A percentile compares a stretch with the other conserved stretches of the same genome.
These are phyloP conservation scores for Plenodomus tracheiphilus DNA, from an alignment of 2,329 filamentous ascomycete species.

Conservation along the genomic window DNA sequence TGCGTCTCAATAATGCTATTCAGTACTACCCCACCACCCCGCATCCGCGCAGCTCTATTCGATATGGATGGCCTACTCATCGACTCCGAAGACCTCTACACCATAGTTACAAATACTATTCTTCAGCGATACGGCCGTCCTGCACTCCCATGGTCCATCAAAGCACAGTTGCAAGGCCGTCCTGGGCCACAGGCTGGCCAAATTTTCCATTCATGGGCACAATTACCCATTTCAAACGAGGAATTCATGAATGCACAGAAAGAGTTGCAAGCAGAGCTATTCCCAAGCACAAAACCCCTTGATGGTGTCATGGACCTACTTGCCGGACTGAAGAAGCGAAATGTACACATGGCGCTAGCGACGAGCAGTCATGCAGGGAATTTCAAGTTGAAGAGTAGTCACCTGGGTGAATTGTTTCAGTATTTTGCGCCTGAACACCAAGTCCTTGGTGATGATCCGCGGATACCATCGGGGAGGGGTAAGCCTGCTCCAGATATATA, in stretches of 20 bases:
- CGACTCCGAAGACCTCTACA: constrained; percentile 91
- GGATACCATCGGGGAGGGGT: constrained; percentile 78
- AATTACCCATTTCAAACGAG: constrained; percentile 74
- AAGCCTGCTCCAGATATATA: constrained; percentile 97
- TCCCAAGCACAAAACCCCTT: constrained; percentile 74
- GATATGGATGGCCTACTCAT: constrained; percentile 98
- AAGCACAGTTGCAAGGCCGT: constrained; percentile 78
- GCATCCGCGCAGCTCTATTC: constrained; percentile 88
- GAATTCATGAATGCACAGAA: constrained; percentile 66
- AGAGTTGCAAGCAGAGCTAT: constrained; percentile 70
- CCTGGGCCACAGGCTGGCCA: constrained; percentile 61
- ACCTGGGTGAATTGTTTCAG: constrained; percentile 56
- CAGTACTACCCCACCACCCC: constrained; percentile 57
- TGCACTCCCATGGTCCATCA: constrained; percentile 86
- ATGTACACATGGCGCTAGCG: constrained; percentile 80
- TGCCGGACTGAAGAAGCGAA: constrained; percentile 58
- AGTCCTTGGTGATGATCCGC: constrained; percentile 81
- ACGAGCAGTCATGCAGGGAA: constrained; percentile 75
- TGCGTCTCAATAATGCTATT: not conserved
- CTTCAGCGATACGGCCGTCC: constrained; percentile 74
- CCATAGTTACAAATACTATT: constrained; percentile 77
- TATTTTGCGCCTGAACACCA: constrained; percentile 73
- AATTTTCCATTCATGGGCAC: constrained; percentile 79
- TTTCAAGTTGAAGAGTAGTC: constrained; percentile 74
- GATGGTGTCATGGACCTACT: constrained; percentile 77